Evolutionary conservation across 495 filamentous ascomycete genomes (phyloP), one percentile per base, ranked within the genome.

Genomic region (Chaetomium fimeti): DNA sequence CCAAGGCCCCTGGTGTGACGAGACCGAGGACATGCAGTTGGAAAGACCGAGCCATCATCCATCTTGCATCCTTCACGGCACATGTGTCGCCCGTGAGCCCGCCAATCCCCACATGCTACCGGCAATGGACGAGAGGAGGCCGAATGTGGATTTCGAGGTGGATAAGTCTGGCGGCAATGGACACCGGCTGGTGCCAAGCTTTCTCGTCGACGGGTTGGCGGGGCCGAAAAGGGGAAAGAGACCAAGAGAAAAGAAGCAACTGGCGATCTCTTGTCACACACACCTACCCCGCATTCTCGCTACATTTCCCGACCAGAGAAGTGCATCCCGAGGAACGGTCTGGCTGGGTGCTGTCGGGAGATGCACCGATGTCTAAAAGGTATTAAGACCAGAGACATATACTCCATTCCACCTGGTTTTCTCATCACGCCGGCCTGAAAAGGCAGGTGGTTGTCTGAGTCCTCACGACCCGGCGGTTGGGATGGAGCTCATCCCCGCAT

Each of bases 271-370:
- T 29, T 24, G 22, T 29, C 36, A 18, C 28, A 25, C 32, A n/a
- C n/a, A n/a, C 38, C 40, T 67, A 62, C 66, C 57, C 66, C 59
- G 62, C 66, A 68, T 58, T 64, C 49, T 57, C 57, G 43, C 29
- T 36, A 15, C 61, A 61, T 53, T 58, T 68, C 28, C 45, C 58
- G 62, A 40, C 61, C 45, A 47, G 7, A 59, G 24, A 59, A n/a
- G 48, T 9, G 12, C 40, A 43, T 52, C 59, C 55, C 25, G 43
- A 29, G 56, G 56, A 45, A 43, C 48, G 36, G 18, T 8, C 16
- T 25, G 27, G 29, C 20, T 65, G 56, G 57, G 15, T 12, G 25
- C 3, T 32, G 47, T 58, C 28, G 43, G 24, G 38, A 61, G 47
- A 55, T 25, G 48, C 57, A 38, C 13, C 13, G 47, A 22, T 18